Percentiles rank a stretch among this genome's conserved stretches.
These are phyloP conservation scores for Nitzschia sp. DNA, from an alignment of 108 stramenopile species.

Conservation along the genomic window DNA sequence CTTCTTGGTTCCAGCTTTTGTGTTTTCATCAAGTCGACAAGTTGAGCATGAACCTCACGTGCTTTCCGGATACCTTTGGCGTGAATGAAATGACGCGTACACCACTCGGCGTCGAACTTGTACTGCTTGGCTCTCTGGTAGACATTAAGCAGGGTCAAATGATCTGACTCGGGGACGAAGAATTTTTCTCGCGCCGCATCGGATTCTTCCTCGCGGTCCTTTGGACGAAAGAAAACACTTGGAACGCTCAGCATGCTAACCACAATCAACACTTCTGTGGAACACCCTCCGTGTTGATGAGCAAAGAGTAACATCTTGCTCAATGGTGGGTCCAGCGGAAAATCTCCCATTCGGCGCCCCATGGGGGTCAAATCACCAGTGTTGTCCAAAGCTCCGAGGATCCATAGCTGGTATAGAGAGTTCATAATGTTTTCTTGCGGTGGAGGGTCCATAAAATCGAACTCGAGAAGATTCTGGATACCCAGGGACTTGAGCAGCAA, in stretches of 20 bases:
- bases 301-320: constrained; percentile 97
- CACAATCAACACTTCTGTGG: constrained; percentile 92
- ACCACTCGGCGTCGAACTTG: constrained; percentile 93
- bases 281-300: constrained; percentile 84
- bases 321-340: constrained; percentile 95
- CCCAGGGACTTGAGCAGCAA: constrained; percentile 97
- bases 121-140: constrained; percentile 93
- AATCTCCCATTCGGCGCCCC: constrained; percentile 96
- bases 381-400: constrained; percentile 97
- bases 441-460: constrained; percentile 99
- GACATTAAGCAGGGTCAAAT: constrained; percentile 96
- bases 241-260: constrained; percentile 98
- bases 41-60: constrained; percentile 94
- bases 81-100: constrained; percentile 96
- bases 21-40: constrained; percentile 96
- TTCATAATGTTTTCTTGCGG: constrained; percentile 97
- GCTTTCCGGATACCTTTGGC: constrained; percentile 96
- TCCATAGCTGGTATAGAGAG: constrained; percentile 98
- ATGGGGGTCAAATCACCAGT: constrained; percentile 89
- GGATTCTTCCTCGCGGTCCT: constrained; percentile 97
- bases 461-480: constrained; percentile 89
- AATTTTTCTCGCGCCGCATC: constrained; percentile 98
- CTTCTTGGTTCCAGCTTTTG: constrained; percentile 82
- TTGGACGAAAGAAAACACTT: constrained; percentile 94
- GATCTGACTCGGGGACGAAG: constrained; percentile 99